Conservation (phyloP, 176 grass and related monocot genomes). For the Urochloa ruziziensis region DNA sequence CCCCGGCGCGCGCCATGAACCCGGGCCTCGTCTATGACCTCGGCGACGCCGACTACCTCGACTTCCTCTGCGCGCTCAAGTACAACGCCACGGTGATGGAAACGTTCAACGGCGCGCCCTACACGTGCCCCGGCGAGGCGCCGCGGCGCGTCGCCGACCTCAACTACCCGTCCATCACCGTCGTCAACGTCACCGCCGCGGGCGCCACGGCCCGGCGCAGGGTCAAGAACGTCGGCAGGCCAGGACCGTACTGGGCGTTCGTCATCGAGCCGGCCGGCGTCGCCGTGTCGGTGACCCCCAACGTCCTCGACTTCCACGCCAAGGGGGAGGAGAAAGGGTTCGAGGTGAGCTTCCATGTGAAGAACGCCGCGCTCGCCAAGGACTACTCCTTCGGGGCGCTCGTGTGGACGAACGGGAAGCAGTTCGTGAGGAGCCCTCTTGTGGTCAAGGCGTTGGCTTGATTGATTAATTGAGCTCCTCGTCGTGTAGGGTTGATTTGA, state of each 20-base stretch:
- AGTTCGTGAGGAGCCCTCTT: conserved; percentile 57
- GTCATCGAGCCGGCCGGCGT: conserved; percentile 45
- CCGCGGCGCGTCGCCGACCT: conserved; percentile 34
- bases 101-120: conserved; percentile 39
- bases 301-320: conserved; percentile 18
- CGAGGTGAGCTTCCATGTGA: conserved; percentile 33
- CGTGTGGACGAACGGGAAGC: conserved; percentile 58
- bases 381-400: conserved; percentile 53
- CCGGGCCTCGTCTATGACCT: conserved; percentile 83
- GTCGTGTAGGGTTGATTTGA: background rate
- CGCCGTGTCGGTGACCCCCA: conserved; percentile 37
- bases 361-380: background rate
- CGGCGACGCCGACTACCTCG: conserved; percentile 49
- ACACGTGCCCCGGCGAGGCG: conserved; percentile 46
- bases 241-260: conserved; percentile 42
- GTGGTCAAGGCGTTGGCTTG: conserved; percentile 23
- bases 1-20: conserved; percentile 46
- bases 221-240: conserved; percentile 63
- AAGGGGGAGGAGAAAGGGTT: conserved; percentile 73
- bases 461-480: background rate
- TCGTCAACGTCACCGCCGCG: conserved; percentile 27
- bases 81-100: conserved; percentile 53
- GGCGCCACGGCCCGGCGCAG: conserved; percentile 39
- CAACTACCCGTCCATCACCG: conserved; percentile 79
- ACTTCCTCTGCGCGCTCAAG: conserved; percentile 60